Evolutionary conservation across 73 alveolate species (phyloP).

Genomic region (Breviolum minutum): DNA sequence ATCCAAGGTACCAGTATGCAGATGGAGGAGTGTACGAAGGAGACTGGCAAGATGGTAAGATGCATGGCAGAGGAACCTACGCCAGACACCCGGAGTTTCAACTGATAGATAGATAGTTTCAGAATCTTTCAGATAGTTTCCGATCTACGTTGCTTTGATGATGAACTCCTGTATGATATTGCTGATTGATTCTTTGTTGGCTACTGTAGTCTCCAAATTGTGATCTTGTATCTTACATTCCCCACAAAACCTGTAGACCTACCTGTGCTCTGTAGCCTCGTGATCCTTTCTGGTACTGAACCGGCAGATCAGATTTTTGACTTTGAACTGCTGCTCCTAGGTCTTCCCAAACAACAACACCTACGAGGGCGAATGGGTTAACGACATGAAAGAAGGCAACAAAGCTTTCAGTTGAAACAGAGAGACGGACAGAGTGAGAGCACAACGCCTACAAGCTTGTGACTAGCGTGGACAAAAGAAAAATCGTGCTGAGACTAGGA

Average conservation of each 20-base stretch:
- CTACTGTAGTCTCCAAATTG: background rate
- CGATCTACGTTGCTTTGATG: background rate
- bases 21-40: constrained; percentile 97
- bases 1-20: constrained; percentile 87
- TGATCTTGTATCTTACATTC: background rate
- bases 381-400: constrained; percentile 98
- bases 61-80: constrained; percentile 97
- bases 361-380: constrained; percentile 98
- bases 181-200: no score
- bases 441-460: background rate
- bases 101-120: background rate
- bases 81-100: background rate
- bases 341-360: constrained; percentile 97
- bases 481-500: background rate
- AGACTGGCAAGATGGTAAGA: constrained; percentile 97
- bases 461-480: background rate
- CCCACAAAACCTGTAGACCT: no score
- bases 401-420: background rate
- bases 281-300: no score
- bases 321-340: background rate
- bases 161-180: no score
- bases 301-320: no score
- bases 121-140: background rate
- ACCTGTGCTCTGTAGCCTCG: no score
- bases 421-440: background rate